Conservation (phyloP, 2,329 filamentous ascomycete species). For the Verticillium longisporum region DNA sequence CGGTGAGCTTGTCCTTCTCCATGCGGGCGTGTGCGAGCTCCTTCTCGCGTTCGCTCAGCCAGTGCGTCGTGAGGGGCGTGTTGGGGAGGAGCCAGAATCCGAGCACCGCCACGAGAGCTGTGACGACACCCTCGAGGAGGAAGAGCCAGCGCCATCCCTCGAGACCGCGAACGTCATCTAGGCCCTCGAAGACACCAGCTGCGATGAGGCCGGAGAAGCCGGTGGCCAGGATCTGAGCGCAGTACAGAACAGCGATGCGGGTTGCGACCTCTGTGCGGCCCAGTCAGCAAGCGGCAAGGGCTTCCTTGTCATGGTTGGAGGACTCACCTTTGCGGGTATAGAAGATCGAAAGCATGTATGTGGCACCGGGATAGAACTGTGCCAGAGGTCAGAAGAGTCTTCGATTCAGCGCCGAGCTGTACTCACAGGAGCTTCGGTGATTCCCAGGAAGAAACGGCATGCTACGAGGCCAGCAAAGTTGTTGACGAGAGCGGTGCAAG, state of each 20-base stretch:
- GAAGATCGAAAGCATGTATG: slow-evolving; percentile 25
- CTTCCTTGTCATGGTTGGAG: background rate
- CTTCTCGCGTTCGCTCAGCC: slow-evolving; percentile 38
- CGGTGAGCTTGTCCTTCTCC: slow-evolving; percentile 43
- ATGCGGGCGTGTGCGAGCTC: slow-evolving; percentile 39
- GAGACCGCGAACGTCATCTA: slow-evolving; percentile 48
- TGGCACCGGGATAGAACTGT: slow-evolving; percentile 30
- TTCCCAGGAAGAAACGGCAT: slow-evolving; percentile 30
- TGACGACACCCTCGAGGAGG: slow-evolving; percentile 52
- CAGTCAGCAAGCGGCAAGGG: background rate
- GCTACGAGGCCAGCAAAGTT: slow-evolving; percentile 25
- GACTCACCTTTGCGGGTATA: slow-evolving; percentile 22
- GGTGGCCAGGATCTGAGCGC: slow-evolving; percentile 58
- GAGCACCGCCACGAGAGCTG: slow-evolving; percentile 51
- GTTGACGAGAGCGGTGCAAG: slow-evolving; percentile 27
- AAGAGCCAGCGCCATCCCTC: slow-evolving; percentile 59
- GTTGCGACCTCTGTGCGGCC: slow-evolving; percentile 46
- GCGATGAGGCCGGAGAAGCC: slow-evolving; percentile 62
- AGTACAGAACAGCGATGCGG: slow-evolving; percentile 50
- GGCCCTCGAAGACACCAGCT: slow-evolving; percentile 53
- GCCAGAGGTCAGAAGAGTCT: background rate
- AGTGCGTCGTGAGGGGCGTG: slow-evolving; percentile 31
- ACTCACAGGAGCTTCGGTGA: slow-evolving; percentile 28
- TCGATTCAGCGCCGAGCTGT: rapidly evolving
- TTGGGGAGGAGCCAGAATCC: slow-evolving; percentile 50